Percentiles rank a stretch among this genome's conserved stretches.
phyloP scores from a whole-genome alignment of 1,284 basidiomycete species.

The Psilocybe mexicana region DNA sequence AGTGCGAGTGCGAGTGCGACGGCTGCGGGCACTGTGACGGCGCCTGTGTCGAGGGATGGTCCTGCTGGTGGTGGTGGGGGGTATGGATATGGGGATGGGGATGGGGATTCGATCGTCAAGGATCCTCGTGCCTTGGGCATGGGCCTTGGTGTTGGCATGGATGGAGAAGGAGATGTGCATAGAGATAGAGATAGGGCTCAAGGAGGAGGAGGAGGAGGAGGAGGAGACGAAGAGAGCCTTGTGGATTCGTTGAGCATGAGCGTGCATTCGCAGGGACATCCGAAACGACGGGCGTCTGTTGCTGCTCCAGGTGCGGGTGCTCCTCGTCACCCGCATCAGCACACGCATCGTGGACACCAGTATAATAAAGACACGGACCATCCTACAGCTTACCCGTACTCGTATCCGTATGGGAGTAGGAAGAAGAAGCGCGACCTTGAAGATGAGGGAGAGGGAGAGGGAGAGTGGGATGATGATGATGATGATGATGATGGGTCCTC shows the following conservation, averaged over 20 bases:
- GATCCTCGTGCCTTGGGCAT: neutral
- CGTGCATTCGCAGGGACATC: neutral
- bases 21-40: neutral
- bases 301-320: no score
- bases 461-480: slow-evolving; percentile 5
- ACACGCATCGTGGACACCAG: no score
- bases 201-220: neutral
- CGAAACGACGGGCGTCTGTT: neutral
- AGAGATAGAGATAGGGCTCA: neutral
- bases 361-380: no score
- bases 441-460: neutral
- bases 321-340: no score
- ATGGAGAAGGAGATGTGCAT: neutral
- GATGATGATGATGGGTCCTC: neutral
- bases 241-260: slow-evolving; percentile 14
- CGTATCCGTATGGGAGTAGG: no score
- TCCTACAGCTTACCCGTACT: no score
- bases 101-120: neutral
- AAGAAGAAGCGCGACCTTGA: no score
- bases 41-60: neutral
- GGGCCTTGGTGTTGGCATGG: neutral
- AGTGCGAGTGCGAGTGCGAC: neutral
- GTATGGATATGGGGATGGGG: neutral
- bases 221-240: neutral
- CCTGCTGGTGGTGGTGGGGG: neutral